A percentile compares a stretch with the other conserved stretches of the same genome.
Evolutionary conservation across 2,329 filamentous ascomycete genomes (phyloP).

Genomic region (Fusarium annulatum): DNA sequence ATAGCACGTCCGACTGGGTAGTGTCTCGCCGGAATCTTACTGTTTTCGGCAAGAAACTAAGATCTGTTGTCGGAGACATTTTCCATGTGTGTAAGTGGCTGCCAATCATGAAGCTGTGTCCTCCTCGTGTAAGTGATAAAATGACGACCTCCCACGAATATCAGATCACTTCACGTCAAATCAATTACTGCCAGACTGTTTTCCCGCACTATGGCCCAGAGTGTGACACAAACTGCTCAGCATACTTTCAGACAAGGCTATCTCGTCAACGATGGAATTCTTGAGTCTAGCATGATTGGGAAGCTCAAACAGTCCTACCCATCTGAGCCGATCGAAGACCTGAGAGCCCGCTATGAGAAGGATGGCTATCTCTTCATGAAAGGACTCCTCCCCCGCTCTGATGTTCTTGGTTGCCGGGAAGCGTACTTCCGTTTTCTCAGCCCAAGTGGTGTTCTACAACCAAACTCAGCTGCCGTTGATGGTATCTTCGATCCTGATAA

Average conservation of each 20-base stretch:
- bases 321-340: background rate
- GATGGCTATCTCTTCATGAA: conserved; percentile 22
- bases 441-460: conserved; percentile 3
- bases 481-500: conserved; percentile 16
- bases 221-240: background rate
- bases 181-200: background rate
- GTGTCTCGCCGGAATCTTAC: conserved; percentile 8
- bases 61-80: background rate
- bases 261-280: conserved; percentile 10
- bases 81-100: background rate
- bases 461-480: conserved; percentile 6
- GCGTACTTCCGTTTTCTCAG: conserved; percentile 22
- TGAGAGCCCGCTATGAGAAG: conserved; percentile 1
- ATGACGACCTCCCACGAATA: background rate
- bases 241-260: background rate
- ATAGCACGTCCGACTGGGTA: background rate
- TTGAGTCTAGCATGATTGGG: conserved; percentile 1
- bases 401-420: conserved; percentile 14
- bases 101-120: background rate
- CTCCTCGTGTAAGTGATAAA: background rate
- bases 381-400: conserved; percentile 8
- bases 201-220: background rate
- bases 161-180: background rate
- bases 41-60: background rate
- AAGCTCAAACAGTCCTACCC: conserved; percentile 1